Base-by-base conservation (phyloP, 305 asterid genomes). In the Rubia tinctorum region DNA sequence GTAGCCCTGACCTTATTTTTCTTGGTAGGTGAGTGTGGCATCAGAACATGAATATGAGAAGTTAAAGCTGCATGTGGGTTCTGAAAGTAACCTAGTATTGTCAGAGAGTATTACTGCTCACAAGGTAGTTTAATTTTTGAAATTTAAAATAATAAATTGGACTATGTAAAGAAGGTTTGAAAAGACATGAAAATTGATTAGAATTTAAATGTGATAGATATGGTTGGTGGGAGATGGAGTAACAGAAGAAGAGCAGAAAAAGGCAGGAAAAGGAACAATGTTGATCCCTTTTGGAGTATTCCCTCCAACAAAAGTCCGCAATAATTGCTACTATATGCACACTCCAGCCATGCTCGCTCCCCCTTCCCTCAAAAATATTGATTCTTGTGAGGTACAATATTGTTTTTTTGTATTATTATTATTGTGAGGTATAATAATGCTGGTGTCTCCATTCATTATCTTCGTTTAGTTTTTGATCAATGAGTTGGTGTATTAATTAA, bases 341-440 rank as follows among this genome's bases (percentile, higher is more conserved):
- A 87, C 96, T 20, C 97, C 98, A 5, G 88, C 97, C 22, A 85
- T 93, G 96, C 44, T 83, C 63, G 91, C 87, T 72, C 98, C 98
- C 2, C 61, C 73, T 1, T 78, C 86, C 37, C 84, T 90, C 45
- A 82, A 85, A 27, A 90, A 92, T 66, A 72, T 92, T 43, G 90
- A 92, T 75, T 88, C 96, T 53, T 92, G 97, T 23, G 98, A 92
- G 96, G 97, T 91, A 39, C 7, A 43, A 8, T 4, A 34, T 9
- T 56, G 3, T 56, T 56, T 22, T 27, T 8, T 20, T 56, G 10
- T n/a, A 15, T 56, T n/a, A 5, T 6, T n/a, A 6, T 18, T 17
- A 0, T 53, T 18, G 17, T 15, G 7, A 14, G 18, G 23, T 56
- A 7, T 45, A 45, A 8, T 45, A 1, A 45, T 45, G 14, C 13